Evolutionary conservation across 345 rosid species (phyloP).

Genomic region (Boechera retrofracta): DNA sequence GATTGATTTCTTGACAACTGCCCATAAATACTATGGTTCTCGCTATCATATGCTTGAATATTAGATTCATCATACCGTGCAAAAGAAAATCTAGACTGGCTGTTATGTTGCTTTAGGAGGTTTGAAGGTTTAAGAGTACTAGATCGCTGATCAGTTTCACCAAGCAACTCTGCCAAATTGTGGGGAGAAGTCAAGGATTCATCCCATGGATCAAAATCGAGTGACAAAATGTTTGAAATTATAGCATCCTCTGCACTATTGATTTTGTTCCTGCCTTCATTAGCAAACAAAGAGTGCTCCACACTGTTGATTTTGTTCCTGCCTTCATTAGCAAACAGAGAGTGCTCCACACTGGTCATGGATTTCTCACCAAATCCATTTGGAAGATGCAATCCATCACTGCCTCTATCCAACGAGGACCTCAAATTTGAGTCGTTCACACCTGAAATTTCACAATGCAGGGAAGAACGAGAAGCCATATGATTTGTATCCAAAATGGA

Average conservation of each 20-base stretch:
- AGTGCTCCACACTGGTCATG: conserved; percentile 43
- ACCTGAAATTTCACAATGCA: conserved; percentile 42
- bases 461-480: conserved; percentile 56
- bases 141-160: conserved; percentile 61
- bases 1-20: conserved; percentile 52
- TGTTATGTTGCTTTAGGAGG: conserved; percentile 67
- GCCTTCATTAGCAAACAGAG: conserved; percentile 53
- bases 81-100: conserved; percentile 92
- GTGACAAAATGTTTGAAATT: conserved; percentile 72
- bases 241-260: conserved; percentile 60
- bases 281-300: conserved; percentile 51
- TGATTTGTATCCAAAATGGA: conserved; percentile 50
- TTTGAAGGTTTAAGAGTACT: conserved; percentile 56
- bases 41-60: conserved; percentile 50
- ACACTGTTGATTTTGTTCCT: conserved; percentile 40
- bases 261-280: conserved; percentile 47
- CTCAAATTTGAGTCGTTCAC: conserved; percentile 44
- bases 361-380: conserved; percentile 58
- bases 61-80: conserved; percentile 79
- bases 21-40: conserved; percentile 49
- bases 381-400: conserved; percentile 28
- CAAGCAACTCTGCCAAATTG: conserved; percentile 59
- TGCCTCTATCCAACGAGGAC: conserved; percentile 48
- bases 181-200: conserved; percentile 69
- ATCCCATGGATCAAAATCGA: conserved; percentile 81